Base-by-base conservation (phyloP, 768 basidiomycete species). In the Heimioporus sp. region DNA sequence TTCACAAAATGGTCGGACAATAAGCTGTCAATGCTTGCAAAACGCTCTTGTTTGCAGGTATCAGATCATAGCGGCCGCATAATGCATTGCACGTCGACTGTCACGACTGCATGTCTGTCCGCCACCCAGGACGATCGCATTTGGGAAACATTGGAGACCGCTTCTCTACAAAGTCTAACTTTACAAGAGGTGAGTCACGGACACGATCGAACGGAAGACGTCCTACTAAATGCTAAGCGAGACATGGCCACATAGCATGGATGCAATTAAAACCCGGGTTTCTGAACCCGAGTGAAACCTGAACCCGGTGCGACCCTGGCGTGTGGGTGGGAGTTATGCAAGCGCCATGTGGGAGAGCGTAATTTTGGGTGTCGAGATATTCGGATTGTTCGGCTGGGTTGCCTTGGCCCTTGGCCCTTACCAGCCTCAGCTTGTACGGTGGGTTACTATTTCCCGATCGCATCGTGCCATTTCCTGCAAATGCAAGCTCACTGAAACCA, bases 271-370 rank as follows among this genome's bases (percentile, higher is more conserved):
- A 32, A 56, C 53, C 61, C 39, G 52, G 65, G 32, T 60, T 47
- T 38, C n/a, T 21, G 19, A 30, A 63, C 35, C 52, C 55, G 43
- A 45, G 38, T 46, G 48, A 47, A 56, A 65, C 52, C 53, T 48
- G 58, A 55, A 17, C 51, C 30, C 43, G 48, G 56, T 31, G 62
- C 59, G 40, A 49, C 39, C 38, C 50, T 32, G 31, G 58, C 31
- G 47, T 39, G 64, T 65, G 67, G 53, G 60, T 67, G 67, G 53
- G 60, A 67, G 57, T 48, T 40, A 53, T 30, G 45, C 47, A 39
- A 54, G 34, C 11, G 56, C 55, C 58, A 68, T 57, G 65, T 55
- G 68, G 42, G 65, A 65, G 53, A 46, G 48, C 49, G 44, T 44
- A 38, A 31, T 46, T 28, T 44, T 41, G 53, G 54, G 46, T 64